Percentiles rank a stretch among this genome's conserved stretches.
Conservation (phyloP, 768 basidiomycete species). For the Naematelia encephala region DNA sequence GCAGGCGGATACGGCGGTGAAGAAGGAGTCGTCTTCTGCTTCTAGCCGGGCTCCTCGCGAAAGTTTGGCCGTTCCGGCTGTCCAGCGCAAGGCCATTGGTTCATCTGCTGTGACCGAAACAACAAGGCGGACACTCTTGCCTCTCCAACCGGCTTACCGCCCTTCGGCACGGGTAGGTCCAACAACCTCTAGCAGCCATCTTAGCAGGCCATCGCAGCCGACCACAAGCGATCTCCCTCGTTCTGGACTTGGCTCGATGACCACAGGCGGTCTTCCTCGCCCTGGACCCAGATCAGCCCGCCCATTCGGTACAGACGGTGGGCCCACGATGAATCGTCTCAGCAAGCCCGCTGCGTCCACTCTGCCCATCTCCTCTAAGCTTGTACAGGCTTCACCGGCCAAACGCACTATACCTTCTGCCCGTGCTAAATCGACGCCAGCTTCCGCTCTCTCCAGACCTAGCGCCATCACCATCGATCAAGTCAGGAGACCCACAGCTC, state of each 20-base stretch:
- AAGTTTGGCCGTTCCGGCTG: constrained; percentile 1
- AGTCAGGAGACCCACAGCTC: too few species aligned
- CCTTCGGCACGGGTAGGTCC: not conserved
- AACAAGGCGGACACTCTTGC: not conserved
- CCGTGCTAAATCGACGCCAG: not conserved
- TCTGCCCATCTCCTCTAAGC: too few species aligned
- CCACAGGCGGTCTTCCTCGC: not conserved
- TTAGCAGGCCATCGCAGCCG: not conserved
- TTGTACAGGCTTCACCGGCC: too few species aligned
- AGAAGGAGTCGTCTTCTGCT: too few species aligned
- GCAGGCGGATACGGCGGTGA: not conserved
- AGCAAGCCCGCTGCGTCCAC: too few species aligned
- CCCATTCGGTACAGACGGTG: not conserved
- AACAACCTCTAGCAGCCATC: not conserved
- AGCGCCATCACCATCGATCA: not conserved
- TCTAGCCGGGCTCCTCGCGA: too few species aligned
- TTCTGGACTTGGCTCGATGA: too few species aligned
- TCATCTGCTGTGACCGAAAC: not conserved
- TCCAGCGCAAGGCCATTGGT: not conserved
- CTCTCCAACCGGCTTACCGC: not conserved
- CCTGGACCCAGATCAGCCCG: not conserved
- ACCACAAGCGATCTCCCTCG: not conserved
- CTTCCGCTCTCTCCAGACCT: not conserved
- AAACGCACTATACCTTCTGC: not conserved
- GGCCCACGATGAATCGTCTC: not conserved